Conservation (phyloP, 371 early-diverging fungal species). For the Mucor piriformis region DNA sequence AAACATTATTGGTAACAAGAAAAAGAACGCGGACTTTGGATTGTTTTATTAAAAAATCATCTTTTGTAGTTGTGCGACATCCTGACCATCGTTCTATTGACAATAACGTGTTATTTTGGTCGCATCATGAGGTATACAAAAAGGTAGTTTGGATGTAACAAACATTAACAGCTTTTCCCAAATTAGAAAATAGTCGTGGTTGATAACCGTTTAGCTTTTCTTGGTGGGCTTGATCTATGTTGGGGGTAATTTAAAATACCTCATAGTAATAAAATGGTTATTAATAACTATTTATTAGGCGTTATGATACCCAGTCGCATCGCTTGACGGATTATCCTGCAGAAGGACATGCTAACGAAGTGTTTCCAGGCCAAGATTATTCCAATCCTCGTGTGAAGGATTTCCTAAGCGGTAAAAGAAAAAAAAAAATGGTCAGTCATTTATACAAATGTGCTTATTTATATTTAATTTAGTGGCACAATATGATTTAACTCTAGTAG, state of each 20-base stretch:
- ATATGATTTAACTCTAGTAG: constrained; percentile 55
- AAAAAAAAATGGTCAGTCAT: neutral
- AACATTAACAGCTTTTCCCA: neutral
- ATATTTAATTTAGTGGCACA: constrained; percentile 44
- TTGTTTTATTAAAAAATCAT: neutral
- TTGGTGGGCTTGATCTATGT: constrained; percentile 84
- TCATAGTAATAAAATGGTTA: no score
- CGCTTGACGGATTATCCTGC: constrained; percentile 71
- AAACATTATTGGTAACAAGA: constrained; percentile 71
- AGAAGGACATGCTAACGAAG: constrained; percentile 40
- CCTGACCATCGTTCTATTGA: constrained; percentile 69
- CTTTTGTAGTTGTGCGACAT: constrained; percentile 61
- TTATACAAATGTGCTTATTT: no score
- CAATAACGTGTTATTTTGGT: constrained; percentile 71
- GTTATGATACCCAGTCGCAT: constrained; percentile 88
- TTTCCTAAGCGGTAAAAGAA: constrained; percentile 68
- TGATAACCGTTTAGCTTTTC: constrained; percentile 73
- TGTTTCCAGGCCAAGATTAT: constrained; percentile 89
- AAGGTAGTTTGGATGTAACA: neutral
- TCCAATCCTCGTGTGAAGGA: constrained; percentile 90
- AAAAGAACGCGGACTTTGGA: neutral
- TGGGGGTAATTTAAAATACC: no score
- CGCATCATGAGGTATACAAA: constrained; percentile 67
- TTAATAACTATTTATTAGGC: constrained; percentile 40
- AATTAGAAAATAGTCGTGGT: constrained; percentile 72